Percentiles rank a stretch among this genome's conserved stretches.
Evolutionary conservation across 179 eudicot genomes (phyloP).

Genomic region (Carnegiea gigantea): DNA sequence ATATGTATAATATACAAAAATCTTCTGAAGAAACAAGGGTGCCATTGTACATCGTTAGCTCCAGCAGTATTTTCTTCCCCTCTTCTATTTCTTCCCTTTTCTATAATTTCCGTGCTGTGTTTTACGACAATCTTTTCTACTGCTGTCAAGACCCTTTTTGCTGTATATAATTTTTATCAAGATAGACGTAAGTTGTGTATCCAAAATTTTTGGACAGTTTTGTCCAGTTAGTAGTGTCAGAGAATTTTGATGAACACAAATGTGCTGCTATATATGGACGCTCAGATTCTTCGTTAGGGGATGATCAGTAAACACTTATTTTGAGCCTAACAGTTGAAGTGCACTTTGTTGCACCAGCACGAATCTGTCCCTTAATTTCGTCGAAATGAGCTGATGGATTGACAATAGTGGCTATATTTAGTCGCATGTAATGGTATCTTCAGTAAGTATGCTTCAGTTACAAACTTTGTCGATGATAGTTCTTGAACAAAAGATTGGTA

Average conservation of each 20-base stretch:
- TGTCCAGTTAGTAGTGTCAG: neutral
- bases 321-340: neutral
- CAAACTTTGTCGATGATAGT: no score
- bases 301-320: neutral
- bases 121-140: neutral
- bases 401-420: no score
- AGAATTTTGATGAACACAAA: neutral
- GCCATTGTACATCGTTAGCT: neutral
- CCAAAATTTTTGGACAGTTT: neutral
- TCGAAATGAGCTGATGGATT: no score
- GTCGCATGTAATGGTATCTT: no score
- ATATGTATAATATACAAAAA: neutral
- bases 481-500: no score
- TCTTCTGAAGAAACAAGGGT: neutral
- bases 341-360: no score
- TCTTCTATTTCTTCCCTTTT: neutral
- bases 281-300: neutral
- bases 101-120: neutral
- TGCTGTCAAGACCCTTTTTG: conserved; percentile 2
- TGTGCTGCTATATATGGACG: neutral
- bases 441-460: no score
- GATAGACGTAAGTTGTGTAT: conserved; percentile 7
- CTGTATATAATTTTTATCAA: neutral
- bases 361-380: no score
- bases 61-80: neutral